Base-by-base conservation (phyloP, 1,284 basidiomycete species). In the Moniliophthora roreri region DNA sequence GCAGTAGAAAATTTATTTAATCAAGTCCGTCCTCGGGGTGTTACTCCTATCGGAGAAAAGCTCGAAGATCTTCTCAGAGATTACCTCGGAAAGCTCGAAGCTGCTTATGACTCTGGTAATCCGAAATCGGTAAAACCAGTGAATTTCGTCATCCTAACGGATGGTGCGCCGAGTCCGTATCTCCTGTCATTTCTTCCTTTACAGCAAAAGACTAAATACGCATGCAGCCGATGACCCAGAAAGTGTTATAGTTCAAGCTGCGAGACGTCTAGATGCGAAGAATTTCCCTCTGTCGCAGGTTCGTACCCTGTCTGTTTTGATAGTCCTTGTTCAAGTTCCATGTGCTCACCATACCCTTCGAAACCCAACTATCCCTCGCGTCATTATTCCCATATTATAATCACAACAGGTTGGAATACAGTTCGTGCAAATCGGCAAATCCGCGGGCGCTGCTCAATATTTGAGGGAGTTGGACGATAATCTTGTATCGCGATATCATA, bases 251-350 rank as follows among this genome's bases (percentile, higher is more conserved):
- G 71, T 77, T 9, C 66, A 72, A 15, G 66, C 73, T 15, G 81
- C 82, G 8, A 69, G 69, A 44, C 69, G 79, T 23, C 68, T 85
- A 0, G 80, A 84, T 55, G 59, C 58, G 9, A 68, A 71, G 0
- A 67, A 78, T 45, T 79, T 75, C 56, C 79, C 82, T 0, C 65
- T 84, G n/a, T 68, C 73, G 10, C 84, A 85, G 68, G 79, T 81
- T 11, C 61, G 54, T 15, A 1, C 9, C 36, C 6, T 32, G n/a
- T 32, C 11, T 32, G 28, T 6, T 32, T 6, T 23, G 15, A 45
- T 9, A 16, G n/a, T n/a, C n/a, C n/a, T n/a, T n/a, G n/a, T n/a
- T n/a, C n/a, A n/a, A n/a, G n/a, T n/a, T 21, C 11, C 37, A 38
- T 40, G n/a, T 9, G 21, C 24, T 34, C 16, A 21, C 21, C 44